phyloP scores from a whole-genome alignment of 2,329 filamentous ascomycete species.

The Oidium heveae region DNA sequence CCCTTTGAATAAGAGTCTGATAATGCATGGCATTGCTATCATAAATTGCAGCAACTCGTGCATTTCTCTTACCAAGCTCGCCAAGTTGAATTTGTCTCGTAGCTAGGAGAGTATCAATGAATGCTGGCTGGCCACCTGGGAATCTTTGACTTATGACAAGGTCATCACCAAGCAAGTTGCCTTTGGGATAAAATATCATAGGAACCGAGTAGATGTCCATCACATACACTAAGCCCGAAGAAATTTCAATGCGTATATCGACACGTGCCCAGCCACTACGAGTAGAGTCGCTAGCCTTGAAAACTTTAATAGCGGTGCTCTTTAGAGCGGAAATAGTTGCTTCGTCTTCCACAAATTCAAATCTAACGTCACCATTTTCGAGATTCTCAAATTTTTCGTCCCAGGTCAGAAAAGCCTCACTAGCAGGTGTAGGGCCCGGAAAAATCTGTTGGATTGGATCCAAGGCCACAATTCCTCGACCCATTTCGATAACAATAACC shows the following conservation, averaged over 20 bases:
- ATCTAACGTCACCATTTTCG: background rate
- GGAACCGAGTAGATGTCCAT: background rate
- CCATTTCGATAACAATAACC: background rate
- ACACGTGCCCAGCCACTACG: background rate
- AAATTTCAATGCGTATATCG: background rate
- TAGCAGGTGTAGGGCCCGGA: background rate
- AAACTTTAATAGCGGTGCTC: background rate
- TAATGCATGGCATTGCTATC: background rate
- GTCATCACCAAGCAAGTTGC: background rate
- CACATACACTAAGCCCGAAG: background rate
- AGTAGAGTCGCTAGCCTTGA: background rate
- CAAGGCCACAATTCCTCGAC: background rate
- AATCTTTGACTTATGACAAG: background rate
- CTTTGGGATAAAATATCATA: background rate
- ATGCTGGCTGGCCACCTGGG: background rate
- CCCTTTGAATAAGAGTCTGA: background rate
- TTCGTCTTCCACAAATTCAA: background rate
- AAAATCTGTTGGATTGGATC: background rate
- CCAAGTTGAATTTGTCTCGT: background rate
- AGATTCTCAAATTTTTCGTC: background rate
- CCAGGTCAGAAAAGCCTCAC: background rate
- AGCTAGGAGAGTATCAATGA: background rate
- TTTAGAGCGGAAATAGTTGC: background rate
- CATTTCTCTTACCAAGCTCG: background rate
- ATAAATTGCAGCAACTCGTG: background rate